A percentile compares a stretch with the other conserved stretches of the same genome.
These are phyloP conservation scores for Xylaria scruposa DNA, from an alignment of 495 filamentous ascomycete species.

Conservation along the genomic window DNA sequence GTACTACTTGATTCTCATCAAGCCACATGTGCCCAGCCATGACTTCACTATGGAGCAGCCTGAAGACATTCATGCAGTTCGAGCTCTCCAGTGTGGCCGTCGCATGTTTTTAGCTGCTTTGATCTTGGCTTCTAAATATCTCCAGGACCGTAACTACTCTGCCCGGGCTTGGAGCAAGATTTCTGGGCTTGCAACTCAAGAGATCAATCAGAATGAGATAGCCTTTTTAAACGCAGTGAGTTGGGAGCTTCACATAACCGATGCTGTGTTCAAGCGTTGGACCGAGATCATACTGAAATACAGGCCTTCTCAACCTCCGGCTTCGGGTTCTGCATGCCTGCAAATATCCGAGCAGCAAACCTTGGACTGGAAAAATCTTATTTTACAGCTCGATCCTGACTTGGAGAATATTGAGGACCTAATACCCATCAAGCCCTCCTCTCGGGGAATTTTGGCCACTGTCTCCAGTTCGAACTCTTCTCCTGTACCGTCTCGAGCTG, in stretches of 20 bases:
- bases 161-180: constrained; percentile 98
- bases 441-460: constrained; percentile 38
- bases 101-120: constrained; percentile 96
- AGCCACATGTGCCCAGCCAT: constrained; percentile 81
- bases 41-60: constrained; percentile 88
- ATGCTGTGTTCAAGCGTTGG: constrained; percentile 88
- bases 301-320: constrained; percentile 71
- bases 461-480: constrained; percentile 41
- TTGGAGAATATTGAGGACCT: constrained; percentile 67
- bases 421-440: constrained; percentile 40
- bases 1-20: constrained; percentile 94
- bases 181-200: constrained; percentile 83
- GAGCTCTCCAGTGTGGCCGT: constrained; percentile 93
- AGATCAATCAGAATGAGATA: constrained; percentile 98
- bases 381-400: constrained; percentile 80
- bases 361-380: constrained; percentile 74
- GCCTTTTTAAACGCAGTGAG: constrained; percentile 87
- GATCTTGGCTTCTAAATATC: constrained; percentile 94
- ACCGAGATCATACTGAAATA: constrained; percentile 87
- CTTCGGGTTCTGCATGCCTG: constrained; percentile 56
- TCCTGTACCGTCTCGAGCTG: constrained; percentile 39
- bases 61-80: constrained; percentile 71
- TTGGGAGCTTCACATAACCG: constrained; percentile 93
- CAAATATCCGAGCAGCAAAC: constrained; percentile 52
- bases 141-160: constrained; percentile 97